Base-by-base conservation (phyloP, 441 rosid genomes). In the Adansonia grandidieri region DNA sequence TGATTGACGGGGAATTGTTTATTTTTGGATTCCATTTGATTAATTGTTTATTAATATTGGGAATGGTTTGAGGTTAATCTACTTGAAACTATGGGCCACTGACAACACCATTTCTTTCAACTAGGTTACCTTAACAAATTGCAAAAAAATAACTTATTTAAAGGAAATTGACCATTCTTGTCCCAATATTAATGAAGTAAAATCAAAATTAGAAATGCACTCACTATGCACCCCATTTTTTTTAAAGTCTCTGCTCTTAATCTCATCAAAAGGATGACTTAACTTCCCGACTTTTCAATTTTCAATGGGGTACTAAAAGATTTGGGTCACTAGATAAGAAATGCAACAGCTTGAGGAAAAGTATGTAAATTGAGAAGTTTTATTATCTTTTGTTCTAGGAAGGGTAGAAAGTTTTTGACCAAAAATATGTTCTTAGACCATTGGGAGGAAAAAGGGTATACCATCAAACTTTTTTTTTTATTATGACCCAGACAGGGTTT, bases 11-110 rank as follows among this genome's bases (percentile, higher is more conserved):
- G 37, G 37, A 32, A 32, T 1, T 32, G 37, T 32, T 32, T 32
- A 32, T 32, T 32, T 32, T 32, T 32, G 37, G 37, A 32, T 32
- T 32, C 2, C 37, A 32, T 32, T 32, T 32, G 37, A 32, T 32
- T 32, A 32, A 32, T 32, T 2, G 37, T 32, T 32, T 32, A 1
- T 32, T 32, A 32, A 32, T 32, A 32, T 32, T 32, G 37, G 37
- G 37, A 32, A 32, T 32, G 37, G 37, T 32, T 32, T 32, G 37
- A 32, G 37, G 2, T 50, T 71, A 62, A 74, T 66, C 47, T 74
- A 56, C 80, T 79, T 51, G 83, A 77, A 50, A 56, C 67, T 81
- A 79, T 60, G 78, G 47, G 51, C 20, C 24, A 50, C 8, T 77
- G 72, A 62, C 10, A 64, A 15, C 69, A 15, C 20, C 1, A 28